Base-by-base conservation (phyloP, 1,139 yeast species). In the Petasospora rhodanensis region DNA sequence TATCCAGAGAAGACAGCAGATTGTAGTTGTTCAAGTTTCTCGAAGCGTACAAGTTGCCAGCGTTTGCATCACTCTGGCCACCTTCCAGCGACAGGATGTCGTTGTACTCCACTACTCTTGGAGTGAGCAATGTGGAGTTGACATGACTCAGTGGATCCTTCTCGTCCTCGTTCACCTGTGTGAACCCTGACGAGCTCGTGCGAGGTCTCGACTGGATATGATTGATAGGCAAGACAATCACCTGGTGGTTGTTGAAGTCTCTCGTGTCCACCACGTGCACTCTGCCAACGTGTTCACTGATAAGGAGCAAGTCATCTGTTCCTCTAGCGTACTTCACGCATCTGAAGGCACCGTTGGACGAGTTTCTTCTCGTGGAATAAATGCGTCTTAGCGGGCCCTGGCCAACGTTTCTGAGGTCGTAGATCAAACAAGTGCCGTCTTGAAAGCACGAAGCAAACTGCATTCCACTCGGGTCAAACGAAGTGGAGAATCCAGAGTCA, bases 261-360 rank as follows among this genome's bases (percentile, higher is more conserved):
- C 95, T 69, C 28, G 86, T 68, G 55, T 87, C 96, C 17, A 87
- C 65, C 33, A 86, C 64, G 59, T 87, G 96, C 3, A 87, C 84
- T 35, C 95, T 64, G 1, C 94, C 94, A 39, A 78, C 83, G 51
- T 87, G 95, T 55, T 87, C 96, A 34, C 84, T 73, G 2, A 87
- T 66, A 35, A 83, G 75, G 46, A 87, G 63, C 40, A 86, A 58
- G 56, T 87, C 95, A 49, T 80, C 87, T 17, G 80, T 66, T 11
- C 83, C 81, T 29, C 75, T 68, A 11, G 89, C 71, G 50, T 84
- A 85, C 52, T 73, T 76, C 14, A 39, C 49, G 30, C 52, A 48
- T 42, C 66, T 57, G 58, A 81, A 66, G 43, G 83, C 61, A 12
- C 76, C 75, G 39, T 60, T 61, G 23, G 68, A 67, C 4, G 66